Percentiles rank a stretch among this genome's conserved stretches.
Evolutionary conservation across 495 filamentous ascomycete genomes (phyloP).

Genomic region (Aspergillus kassunensis): DNA sequence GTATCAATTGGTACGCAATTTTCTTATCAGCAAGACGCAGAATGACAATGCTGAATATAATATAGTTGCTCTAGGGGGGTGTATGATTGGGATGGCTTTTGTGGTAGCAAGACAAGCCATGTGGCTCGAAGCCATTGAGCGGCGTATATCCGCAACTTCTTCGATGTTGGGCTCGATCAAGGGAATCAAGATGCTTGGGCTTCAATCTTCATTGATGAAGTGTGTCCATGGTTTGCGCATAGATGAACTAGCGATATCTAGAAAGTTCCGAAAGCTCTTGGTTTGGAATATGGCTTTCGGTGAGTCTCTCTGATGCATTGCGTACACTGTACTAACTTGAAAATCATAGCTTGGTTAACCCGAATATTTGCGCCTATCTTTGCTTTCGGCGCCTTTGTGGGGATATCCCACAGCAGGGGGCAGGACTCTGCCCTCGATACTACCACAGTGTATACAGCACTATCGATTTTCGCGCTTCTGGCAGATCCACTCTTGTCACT

Average conservation of each 20-base stretch:
- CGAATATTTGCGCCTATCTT: slow-evolving; percentile 49
- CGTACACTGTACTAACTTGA: not conserved
- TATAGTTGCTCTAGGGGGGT: slow-evolving; percentile 33
- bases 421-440: slow-evolving; percentile 45
- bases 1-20: slow-evolving; percentile 39
- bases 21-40: too few species aligned
- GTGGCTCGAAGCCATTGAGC: slow-evolving; percentile 53
- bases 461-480: slow-evolving; percentile 59
- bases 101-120: slow-evolving; percentile 20
- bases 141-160: slow-evolving; percentile 47
- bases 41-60: too few species aligned
- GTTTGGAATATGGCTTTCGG: slow-evolving; percentile 53
- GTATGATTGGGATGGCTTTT: slow-evolving; percentile 34
- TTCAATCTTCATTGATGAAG: slow-evolving; percentile 36
- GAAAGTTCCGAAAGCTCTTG: slow-evolving; percentile 50
- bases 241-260: slow-evolving; percentile 55
- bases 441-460: slow-evolving; percentile 52
- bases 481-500: slow-evolving; percentile 51
- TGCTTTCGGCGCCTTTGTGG: slow-evolving; percentile 48
- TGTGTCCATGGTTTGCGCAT: slow-evolving; percentile 48
- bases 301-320: slow-evolving; percentile 9
- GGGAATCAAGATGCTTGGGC: slow-evolving; percentile 59
- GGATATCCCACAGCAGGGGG: slow-evolving; percentile 45
- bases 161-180: slow-evolving; percentile 52
- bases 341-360: slow-evolving; percentile 41